Conservation (phyloP, 495 filamentous ascomycete species). For the Amniculicola lignicola region DNA sequence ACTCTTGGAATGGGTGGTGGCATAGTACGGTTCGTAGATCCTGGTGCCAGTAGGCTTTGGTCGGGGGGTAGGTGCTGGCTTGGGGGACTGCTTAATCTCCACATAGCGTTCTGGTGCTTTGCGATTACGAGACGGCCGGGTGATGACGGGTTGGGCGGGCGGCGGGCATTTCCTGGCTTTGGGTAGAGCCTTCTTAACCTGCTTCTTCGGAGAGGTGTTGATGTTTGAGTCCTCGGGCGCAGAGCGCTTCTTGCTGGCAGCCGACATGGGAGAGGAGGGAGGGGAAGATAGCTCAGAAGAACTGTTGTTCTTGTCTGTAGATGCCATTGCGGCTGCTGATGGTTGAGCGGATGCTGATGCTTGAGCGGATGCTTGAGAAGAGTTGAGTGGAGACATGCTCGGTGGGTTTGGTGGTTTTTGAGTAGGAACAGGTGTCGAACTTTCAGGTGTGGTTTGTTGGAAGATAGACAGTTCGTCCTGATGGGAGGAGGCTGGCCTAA, state of each 20-base stretch:
- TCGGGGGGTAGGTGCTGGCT: not conserved
- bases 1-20: constrained; percentile 55
- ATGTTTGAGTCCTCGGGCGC: not conserved
- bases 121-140: not conserved
- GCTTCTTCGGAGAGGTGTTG: not conserved
- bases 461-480: not conserved
- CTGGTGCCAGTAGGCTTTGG: constrained; percentile 37
- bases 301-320: not conserved
- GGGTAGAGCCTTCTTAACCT: no score
- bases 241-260: not conserved
- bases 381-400: not conserved
- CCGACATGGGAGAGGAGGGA: not conserved
- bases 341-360: not conserved
- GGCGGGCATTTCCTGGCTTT: not conserved
- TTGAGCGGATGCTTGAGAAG: not conserved
- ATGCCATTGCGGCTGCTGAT: not conserved
- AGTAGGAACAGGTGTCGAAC: not conserved
- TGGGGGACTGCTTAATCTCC: not conserved
- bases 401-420: not conserved
- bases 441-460: not conserved
- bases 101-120: not conserved
- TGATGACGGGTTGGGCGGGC: not conserved
- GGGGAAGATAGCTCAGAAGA: not conserved
- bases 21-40: constrained; percentile 43
- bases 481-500: not conserved